Percentiles rank a stretch among this genome's conserved stretches.
Conservation (phyloP, 805 yeast genomes). For the Barnettozyma sucrosica region DNA sequence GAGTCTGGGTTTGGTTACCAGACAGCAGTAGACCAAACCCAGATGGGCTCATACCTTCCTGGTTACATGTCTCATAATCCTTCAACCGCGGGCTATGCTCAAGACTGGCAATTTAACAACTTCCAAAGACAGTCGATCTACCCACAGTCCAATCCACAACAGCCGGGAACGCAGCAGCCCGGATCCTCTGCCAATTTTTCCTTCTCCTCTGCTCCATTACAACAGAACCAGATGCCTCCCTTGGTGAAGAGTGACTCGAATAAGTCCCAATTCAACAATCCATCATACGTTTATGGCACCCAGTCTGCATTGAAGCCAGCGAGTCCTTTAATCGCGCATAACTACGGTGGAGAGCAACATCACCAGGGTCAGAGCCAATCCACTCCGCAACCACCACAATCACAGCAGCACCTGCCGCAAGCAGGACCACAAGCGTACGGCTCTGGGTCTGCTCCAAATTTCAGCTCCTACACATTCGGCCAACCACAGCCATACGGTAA, state of each 20-base stretch:
- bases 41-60: conserved; percentile 5
- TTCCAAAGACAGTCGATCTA: conserved; percentile 6
- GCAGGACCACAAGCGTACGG: background rate
- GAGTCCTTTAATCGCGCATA: conserved; percentile 1
- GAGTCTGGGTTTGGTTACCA: conserved; percentile 10
- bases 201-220: background rate
- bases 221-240: conserved; percentile 4
- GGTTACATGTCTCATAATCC: conserved; percentile 3
- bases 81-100: conserved; percentile 1
- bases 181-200: conserved; percentile 4
- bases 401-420: conserved; percentile 2
- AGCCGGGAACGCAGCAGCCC: conserved; percentile 3
- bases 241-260: conserved; percentile 1
- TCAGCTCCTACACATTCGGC: background rate
- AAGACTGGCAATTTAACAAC: conserved; percentile 11
- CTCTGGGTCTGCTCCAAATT: background rate
- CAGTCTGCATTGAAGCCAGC: conserved; percentile 1
- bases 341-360: background rate
- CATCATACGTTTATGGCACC: conserved; percentile 6
- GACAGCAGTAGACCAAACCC: conserved; percentile 10
- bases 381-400: background rate
- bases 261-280: conserved; percentile 3
- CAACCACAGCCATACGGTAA: background rate
- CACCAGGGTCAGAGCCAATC: background rate
- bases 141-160: conserved; percentile 5